Conservation (phyloP, 2,329 filamentous ascomycete genomes). For the Sporothrix pallida region DNA sequence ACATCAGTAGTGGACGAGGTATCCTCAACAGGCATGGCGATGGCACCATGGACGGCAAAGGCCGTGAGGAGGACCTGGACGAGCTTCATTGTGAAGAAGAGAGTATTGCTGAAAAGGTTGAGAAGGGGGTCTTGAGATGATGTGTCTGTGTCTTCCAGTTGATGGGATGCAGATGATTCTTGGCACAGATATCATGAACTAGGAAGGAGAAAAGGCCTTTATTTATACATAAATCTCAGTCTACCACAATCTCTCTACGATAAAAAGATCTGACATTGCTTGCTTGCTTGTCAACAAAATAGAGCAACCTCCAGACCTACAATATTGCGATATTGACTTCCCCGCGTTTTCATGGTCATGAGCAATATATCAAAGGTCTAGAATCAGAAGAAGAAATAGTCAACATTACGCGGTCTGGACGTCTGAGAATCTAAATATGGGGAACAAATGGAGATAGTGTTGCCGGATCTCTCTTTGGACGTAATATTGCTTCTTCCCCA, state of each 20-base stretch:
- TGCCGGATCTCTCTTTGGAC: not conserved
- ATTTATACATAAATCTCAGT: not conserved
- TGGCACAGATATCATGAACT: not conserved
- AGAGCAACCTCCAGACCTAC: too few relatives aligned
- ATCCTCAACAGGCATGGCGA: slow-evolving; percentile 1
- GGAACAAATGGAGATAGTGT: not conserved
- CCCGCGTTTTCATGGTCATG: not conserved
- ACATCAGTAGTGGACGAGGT: not conserved
- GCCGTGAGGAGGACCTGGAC: slow-evolving; percentile 10
- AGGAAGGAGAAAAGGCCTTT: not conserved
- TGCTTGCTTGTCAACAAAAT: too few relatives aligned
- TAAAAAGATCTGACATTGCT: too few relatives aligned
- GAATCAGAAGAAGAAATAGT: not conserved
- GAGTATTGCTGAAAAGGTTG: not conserved
- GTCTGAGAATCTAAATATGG: not conserved
- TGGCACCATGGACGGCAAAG: slow-evolving; percentile 16
- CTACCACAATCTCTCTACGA: too few relatives aligned
- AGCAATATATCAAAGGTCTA: not conserved
- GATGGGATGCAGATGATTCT: not conserved
- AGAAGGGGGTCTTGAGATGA: not conserved
- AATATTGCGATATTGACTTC: not conserved
- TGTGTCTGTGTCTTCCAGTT: not conserved
- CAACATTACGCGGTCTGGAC: not conserved
- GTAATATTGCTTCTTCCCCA: not conserved
- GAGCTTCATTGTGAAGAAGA: slow-evolving; percentile 9